Base-by-base conservation (phyloP, 805 yeast species). In the Peterozyma toletana region DNA sequence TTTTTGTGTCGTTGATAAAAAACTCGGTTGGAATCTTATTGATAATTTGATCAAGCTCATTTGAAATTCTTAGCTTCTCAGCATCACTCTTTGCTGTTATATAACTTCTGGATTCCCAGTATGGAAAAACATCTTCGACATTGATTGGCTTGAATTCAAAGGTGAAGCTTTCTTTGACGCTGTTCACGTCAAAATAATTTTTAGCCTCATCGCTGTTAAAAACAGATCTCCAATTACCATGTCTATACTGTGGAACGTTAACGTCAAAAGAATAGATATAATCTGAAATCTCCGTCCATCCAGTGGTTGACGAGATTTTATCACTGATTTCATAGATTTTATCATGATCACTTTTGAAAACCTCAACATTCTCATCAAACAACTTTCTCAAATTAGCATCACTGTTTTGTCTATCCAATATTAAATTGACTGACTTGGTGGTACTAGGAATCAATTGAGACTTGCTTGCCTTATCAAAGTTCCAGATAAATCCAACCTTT, bases 401-500 rank as follows among this genome's bases (percentile, higher is more conserved):
- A 3, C 48, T 41, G 30, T 37, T 42, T n/a, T 40, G 30, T 13
- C 30, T 18, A 9, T 39, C 36, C 11, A 37, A 37, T 15, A 18
- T 5, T 13, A 13, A 37, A 10, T 37, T 41, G 43, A 30, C 9
- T 30, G 14, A 44, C 17, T 35, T 21, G 41, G 49, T 6, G 39
- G 29, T 5, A 56, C 53, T 9, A 54, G 51, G 16, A 2, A 44
- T 15, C 31, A 39, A 17, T 3, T 53, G 58, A 21, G 52, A 38
- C 37, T 38, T 40, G 53, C 59, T 40, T 9, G 53, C 38, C 5
- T 51, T 51, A 49, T 79, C 84, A 48, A 63, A 73, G 56, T 80
- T 80, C 86, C 86, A 80, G 43, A 80, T 68, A 18, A 77, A 53
- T 0, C 79, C 83, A 11, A 80, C 59, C 38, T 60, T 63, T 0